Evolutionary conservation across 75 land plant genomes (phyloP), one percentile per base, ranked within the genome.

Genomic region (Cupressus sempervirens): DNA sequence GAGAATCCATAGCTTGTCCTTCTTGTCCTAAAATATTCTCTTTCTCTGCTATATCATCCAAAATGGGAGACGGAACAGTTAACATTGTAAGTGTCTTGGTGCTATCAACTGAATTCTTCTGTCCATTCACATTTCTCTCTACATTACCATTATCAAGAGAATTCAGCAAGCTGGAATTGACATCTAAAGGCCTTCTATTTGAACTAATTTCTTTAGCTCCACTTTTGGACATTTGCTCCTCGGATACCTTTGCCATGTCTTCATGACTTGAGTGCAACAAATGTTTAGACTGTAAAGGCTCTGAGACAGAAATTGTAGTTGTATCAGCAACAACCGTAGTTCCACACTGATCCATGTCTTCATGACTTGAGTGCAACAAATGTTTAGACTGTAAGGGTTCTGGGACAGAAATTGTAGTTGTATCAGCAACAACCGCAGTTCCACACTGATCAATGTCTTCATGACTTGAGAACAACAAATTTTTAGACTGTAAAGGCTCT

Each of bases 271-370:
- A n/a, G n/a, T 38, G 0, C 38, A 23, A 32, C 79, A 76, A 38
- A 36, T 76, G 79, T 76, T 76, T 26, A 76, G 79, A 76, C 18
- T 76, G 79, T 76, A 32, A 76, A 79, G 43, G 46, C 30, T 79
- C 13, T 0, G 30, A 6, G 30, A 45, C 29, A 79, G 45, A 7
- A 45, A 43, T 45, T 45, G 30, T 11, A 41, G 26, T 41, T 10
- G 81, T 30, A 26, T 79, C 81, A 79, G 81, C 45, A 79, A 79
- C 48, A 43, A 79, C 79, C 18, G 79, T 50, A 41, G 45, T 79
- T 45, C 81, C 48, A 26, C 23, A 12, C 12, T n/a, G 14, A 79
- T 79, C n/a, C 11, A n/a, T n/a, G n/a, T n/a, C n/a, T n/a, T n/a
- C n/a, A n/a, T n/a, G n/a, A 3, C 5, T 13, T 41, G 14, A n/a